Base-by-base conservation (phyloP, 768 basidiomycete genomes). In the Lactarius akahatsu region DNA sequence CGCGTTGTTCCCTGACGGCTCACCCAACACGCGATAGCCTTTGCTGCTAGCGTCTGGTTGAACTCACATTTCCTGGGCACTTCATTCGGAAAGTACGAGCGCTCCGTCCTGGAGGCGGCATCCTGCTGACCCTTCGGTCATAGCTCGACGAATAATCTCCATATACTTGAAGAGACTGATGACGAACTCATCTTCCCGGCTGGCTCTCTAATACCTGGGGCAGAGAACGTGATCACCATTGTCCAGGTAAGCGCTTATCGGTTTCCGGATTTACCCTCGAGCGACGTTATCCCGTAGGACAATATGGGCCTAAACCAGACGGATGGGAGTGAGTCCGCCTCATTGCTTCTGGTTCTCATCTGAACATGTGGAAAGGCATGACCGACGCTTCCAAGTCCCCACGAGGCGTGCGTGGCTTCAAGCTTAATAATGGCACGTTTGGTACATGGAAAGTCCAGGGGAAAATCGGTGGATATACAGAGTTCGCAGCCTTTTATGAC, bases 1-100 rank as follows among this genome's bases (percentile, higher is more conserved):
- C 34, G 9, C 40, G 9, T 13, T 23, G 75, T 67, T 18, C 8
- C 50, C 38, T 41, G 38, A 23, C 9, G 16, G 20, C n/a, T 9
- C 6, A 7, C 28, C 40, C 63, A 23, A 55, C 47, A 41, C 36
- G 3, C 59, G 30, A 71, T 40, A 88, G 91, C 88, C 5, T 94
- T 94, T 70, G 90, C 92, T 34, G 90, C 90, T 3, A 90, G 88
- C 60, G 86, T 93, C 16, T 93, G 90, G 88, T 77, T 91, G 36
- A 94, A 94, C 69, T 76, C 86, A 67, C 79, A 82, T 4, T 92
- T 92, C 78, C 74, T 94, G 55, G 80, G 80, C 10, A 91, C 90
- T 1, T 86, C 90, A 0, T 89, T 85, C 66, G 89, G 89, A 77
- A 91, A 90, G 89, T 89, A 70, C 65, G 84, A 15, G 20, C 23